Evolutionary conservation across 2,329 filamentous ascomycete genomes (phyloP), one percentile per base, ranked within the genome.

Genomic region (Diaporthe sp.): DNA sequence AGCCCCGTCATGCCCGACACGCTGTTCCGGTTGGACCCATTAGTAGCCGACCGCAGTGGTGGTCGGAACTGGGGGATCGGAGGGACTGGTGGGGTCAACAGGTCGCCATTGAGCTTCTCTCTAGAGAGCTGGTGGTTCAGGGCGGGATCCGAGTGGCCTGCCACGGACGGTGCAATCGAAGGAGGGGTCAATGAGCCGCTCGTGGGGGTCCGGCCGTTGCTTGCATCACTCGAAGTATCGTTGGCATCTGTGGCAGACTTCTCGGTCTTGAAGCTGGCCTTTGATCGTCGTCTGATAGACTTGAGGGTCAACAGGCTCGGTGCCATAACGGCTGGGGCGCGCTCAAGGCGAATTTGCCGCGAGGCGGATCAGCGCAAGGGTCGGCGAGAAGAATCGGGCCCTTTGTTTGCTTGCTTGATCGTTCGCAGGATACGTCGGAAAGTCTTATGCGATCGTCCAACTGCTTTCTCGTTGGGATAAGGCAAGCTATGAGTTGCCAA

Each of bases 131-230:
- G 90, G 55, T 94, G 86, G 81, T 94, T 90, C 13, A 93, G 88
- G 42, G 91, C 90, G 34, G 92, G 91, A 77, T 93, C 90, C 75
- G 93, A 92, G 76, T 91, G 89, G 65, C 91, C 90, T 79, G 92
- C 88, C 62, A 93, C 89, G n/a, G 93, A 94, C 62, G 91, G 89
- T 79, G 92, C 88, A 67, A 93, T 89, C n/a, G 93, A 94, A 0
- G 94, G 94, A 51, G 94, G 94, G 67, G 95, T 95, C 60, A 93
- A 86, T 67, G 93, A 93, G 80, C 92, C 94, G 82, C 89, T 94
- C 17, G 91, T 92, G 51, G 90, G 90, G 71, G 91, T 88, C 44
- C 90, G 91, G 79, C 88, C 90, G 79, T 90, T 88, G 81, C 88
- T 90, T 55, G 88, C 89, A 81, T 91, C 91, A 82, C 90, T 92